Conservation (phyloP, 225 moss, liverwort and hornwort species). For the Sphagnum tenellum region DNA sequence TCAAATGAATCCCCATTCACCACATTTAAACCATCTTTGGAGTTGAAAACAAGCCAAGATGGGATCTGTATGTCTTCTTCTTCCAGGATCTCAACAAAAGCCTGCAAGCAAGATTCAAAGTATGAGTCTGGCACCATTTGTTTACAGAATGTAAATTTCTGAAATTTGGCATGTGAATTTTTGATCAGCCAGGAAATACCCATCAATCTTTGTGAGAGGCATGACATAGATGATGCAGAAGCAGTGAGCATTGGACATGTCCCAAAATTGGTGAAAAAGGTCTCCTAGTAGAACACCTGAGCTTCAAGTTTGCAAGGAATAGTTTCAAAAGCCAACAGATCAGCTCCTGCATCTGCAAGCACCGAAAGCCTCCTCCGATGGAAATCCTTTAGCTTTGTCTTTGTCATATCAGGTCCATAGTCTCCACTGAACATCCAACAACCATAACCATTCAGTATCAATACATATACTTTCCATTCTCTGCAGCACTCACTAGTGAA, state of each 20-base stretch:
- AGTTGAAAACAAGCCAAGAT: conserved; percentile 81
- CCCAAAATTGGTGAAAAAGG: too few relatives aligned
- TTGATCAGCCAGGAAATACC: too few relatives aligned
- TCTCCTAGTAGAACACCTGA: conserved; percentile 29
- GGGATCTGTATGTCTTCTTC: conserved; percentile 64
- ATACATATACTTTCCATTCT: too few relatives aligned
- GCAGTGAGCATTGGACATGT: too few relatives aligned
- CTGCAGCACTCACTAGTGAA: too few relatives aligned
- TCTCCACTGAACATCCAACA: conserved; percentile 51
- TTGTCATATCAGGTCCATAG: conserved; percentile 74
- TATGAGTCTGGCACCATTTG: too few relatives aligned
- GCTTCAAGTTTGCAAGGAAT: conserved; percentile 89
- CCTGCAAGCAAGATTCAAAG: conserved; percentile 34
- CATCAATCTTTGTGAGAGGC: neutral
- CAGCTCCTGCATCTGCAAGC: conserved; percentile 79
- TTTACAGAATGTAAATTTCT: too few relatives aligned
- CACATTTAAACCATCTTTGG: conserved; percentile 81
- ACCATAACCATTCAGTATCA: too few relatives aligned
- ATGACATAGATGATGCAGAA: neutral
- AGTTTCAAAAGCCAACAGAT: conserved; percentile 85
- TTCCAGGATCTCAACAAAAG: conserved; percentile 74
- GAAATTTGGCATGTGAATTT: too few relatives aligned
- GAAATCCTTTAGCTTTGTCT: conserved; percentile 85
- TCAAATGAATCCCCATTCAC: conserved; percentile 70
- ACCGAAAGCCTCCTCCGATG: conserved; percentile 67